These are phyloP conservation scores for Sporisorium iseilematis-ciliati DNA, from an alignment of 1,284 basidiomycete genomes.

Conservation along the genomic window DNA sequence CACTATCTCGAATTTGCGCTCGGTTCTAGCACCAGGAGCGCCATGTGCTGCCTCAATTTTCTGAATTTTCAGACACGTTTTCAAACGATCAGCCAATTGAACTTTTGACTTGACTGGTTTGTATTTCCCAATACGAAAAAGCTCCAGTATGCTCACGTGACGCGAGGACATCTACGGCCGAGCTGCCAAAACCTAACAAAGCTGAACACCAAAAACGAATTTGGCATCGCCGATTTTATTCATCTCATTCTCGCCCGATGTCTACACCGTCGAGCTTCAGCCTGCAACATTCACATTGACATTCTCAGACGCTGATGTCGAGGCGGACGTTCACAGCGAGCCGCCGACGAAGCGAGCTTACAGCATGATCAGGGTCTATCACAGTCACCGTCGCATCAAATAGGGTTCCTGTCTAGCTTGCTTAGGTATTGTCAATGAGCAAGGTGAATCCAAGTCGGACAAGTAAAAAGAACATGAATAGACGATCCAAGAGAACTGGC, in stretches of 20 bases:
- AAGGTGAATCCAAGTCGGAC: neutral
- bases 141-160: neutral
- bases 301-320: neutral
- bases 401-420: neutral
- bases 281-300: neutral
- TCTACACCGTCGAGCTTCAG: neutral
- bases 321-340: neutral
- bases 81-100: neutral
- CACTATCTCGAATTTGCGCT: slow-evolving; percentile 5
- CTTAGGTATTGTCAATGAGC: slow-evolving; percentile 8
- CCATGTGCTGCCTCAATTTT: slow-evolving; percentile 14
- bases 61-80: neutral
- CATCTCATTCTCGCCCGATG: neutral
- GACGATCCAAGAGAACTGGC: neutral
- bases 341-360: neutral
- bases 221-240: neutral
- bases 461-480: neutral
- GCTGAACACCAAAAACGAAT: neutral
- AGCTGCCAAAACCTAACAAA: neutral
- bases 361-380: neutral
- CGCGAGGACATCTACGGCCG: neutral
- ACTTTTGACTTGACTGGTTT: neutral
- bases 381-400: neutral
- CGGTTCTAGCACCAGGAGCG: neutral
- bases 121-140: too few species aligned